Conservation (phyloP, 495 filamentous ascomycete genomes). For the Poronia punctata region DNA sequence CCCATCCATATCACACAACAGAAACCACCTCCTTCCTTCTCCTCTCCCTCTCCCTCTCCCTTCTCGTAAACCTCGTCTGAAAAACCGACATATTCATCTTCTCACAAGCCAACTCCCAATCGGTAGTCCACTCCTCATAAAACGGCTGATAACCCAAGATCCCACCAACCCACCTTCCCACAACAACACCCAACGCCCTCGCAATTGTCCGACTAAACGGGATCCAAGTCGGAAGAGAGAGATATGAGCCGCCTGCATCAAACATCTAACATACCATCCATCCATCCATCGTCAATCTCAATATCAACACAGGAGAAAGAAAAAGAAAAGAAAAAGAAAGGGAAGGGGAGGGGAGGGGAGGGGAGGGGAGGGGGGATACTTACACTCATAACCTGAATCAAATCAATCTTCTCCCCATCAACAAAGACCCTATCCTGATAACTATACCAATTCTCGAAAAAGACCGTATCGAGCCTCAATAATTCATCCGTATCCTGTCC, state of each 20-base stretch:
- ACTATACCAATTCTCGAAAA: conserved; percentile 52
- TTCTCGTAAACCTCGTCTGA: conserved; percentile 26
- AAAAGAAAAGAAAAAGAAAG: too few relatives aligned
- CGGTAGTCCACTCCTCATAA: conserved; percentile 43
- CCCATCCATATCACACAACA: background rate
- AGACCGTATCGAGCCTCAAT: conserved; percentile 38
- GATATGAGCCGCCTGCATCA: conserved; percentile 43
- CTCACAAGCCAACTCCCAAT: conserved; percentile 41
- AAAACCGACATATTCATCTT: conserved; percentile 39
- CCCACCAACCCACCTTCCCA: conserved; percentile 43
- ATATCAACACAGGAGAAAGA: background rate
- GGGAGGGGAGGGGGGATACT: conserved; percentile 7
- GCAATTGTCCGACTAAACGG: conserved; percentile 34
- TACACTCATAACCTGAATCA: conserved; percentile 42
- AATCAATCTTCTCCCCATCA: conserved; percentile 31
- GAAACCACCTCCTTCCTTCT: background rate
- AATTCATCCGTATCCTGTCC: conserved; percentile 24
- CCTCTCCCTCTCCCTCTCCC: background rate
- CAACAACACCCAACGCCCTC: conserved; percentile 32
- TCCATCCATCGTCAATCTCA: background rate
- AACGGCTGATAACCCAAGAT: conserved; percentile 48
- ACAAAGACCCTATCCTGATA: conserved; percentile 43
- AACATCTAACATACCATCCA: conserved; percentile 29
- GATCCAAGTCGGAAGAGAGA: conserved; percentile 38
- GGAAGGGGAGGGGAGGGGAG: too few relatives aligned